Base-by-base conservation (phyloP, 1,284 basidiomycete species). In the Acaromyces ingoldii region DNA sequence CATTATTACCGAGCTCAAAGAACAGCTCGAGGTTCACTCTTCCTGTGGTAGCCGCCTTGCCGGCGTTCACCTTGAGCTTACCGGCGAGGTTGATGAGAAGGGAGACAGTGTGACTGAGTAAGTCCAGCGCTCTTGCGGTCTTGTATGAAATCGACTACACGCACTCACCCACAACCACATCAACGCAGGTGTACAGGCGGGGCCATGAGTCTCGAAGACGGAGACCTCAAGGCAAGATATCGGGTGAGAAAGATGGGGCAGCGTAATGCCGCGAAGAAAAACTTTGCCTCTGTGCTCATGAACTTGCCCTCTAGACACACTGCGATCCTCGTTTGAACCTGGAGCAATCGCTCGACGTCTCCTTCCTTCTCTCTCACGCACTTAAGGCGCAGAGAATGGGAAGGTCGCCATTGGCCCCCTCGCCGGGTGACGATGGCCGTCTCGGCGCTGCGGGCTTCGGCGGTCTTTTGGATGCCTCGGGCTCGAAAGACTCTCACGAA, bases 41-140 rank as follows among this genome's bases (percentile, higher is more conserved):
- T 78, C 81, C 37, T 82, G 82, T 60, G 79, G 79, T 15, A 91
- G 89, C 4, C 82, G 85, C 31, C 80, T 97, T 1, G 87, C 86
- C n/a, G 93, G 93, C n/a, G 87, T 96, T 19, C 91, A 90, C 73
- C 83, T 98, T 37, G 93, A 98, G 77, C 86, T 98, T 72, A 98
- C 93, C 0, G 93, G 92, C 15, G 93, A 98, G 75, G 80, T 95
- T 49, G 90, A 89, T 60, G 87, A 89, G 7, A 85, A 92, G 51
- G 92, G 92, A 1, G 91, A 87, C 77, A 90, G 88, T 60, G 93
- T 98, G 59, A 82, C 81, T 2, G 81, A 82, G 63, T n/a, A n/a
- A n/a, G n/a, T n/a, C n/a, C n/a, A n/a, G n/a, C n/a, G n/a, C n/a
- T n/a, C n/a, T n/a, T n/a, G n/a, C n/a, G n/a, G n/a, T n/a, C n/a